A percentile compares a stretch with the other conserved stretches of the same genome.
These are phyloP conservation scores for Melaleuca quinquenervia DNA, from an alignment of 345 rosid species.

Conservation along the genomic window DNA sequence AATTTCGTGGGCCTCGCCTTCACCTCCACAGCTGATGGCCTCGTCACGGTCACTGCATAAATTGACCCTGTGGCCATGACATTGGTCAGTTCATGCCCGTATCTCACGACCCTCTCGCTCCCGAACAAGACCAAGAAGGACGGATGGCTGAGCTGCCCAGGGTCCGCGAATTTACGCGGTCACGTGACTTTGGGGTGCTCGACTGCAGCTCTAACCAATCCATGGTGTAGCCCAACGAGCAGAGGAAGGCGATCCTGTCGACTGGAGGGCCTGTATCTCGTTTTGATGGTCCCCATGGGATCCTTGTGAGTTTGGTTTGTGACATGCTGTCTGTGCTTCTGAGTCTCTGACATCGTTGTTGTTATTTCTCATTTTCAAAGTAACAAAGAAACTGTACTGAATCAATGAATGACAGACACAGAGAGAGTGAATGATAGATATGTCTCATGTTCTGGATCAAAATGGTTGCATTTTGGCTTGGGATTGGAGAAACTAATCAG, in stretches of 20 bases:
- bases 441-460: neutral
- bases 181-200: too few species aligned
- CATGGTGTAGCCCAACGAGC: too few species aligned
- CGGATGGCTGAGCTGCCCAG: too few species aligned
- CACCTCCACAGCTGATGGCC: conserved; percentile 33
- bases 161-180: too few species aligned
- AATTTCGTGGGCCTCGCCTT: conserved; percentile 41
- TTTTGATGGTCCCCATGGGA: neutral
- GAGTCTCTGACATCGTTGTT: neutral
- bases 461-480: neutral
- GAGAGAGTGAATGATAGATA: neutral
- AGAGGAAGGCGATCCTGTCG: too few species aligned
- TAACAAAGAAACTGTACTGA: neutral
- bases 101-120: too few species aligned
- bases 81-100: too few species aligned
- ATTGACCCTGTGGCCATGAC: too few species aligned
- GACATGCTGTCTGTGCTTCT: neutral
- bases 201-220: too few species aligned
- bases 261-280: too few species aligned
- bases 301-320: neutral
- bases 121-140: too few species aligned
- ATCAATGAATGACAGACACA: neutral
- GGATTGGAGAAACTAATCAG: neutral
- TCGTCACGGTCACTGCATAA: conserved; percentile 35
- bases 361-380: neutral